Conservation (phyloP, 1,284 basidiomycete species). For the Austroboletus rostrupii region DNA sequence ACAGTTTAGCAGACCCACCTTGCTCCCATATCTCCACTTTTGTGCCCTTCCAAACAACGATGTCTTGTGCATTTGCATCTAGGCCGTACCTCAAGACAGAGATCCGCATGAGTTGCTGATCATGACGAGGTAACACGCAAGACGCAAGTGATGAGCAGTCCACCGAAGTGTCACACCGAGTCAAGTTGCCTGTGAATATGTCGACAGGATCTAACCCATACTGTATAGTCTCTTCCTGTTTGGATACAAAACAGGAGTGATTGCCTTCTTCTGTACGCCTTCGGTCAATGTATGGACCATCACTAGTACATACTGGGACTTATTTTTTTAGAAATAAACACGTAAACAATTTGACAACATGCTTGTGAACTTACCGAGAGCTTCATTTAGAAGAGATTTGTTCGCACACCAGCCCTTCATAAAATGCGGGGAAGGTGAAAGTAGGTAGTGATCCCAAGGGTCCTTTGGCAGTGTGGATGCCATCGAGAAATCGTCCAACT, state of each 20-base stretch:
- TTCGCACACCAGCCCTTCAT: constrained; percentile 59
- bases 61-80: constrained; percentile 17
- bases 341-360: constrained; percentile 16
- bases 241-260: constrained; percentile 44
- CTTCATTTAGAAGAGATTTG: constrained; percentile 8
- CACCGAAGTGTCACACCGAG: constrained; percentile 32
- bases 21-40: constrained; percentile 63
- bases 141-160: constrained; percentile 36
- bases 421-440: constrained; percentile 16
- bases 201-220: constrained; percentile 55
- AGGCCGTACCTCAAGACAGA: constrained; percentile 25
- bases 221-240: constrained; percentile 19
- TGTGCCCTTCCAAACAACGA: constrained; percentile 68
- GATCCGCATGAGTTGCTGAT: constrained; percentile 48
- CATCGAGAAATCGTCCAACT: constrained; percentile 53
- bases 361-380: constrained; percentile 11
- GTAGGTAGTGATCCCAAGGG: constrained; percentile 48
- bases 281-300: not conserved
- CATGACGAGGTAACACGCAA: constrained; percentile 47
- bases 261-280: too few relatives aligned
- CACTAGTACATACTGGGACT: constrained; percentile 13
- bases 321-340: constrained; percentile 20
- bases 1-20: constrained; percentile 36
- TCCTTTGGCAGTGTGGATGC: constrained; percentile 26
- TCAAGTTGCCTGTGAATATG: constrained; percentile 38